Base-by-base conservation (phyloP, 2,329 filamentous ascomycete genomes). In the Diaporthe sp. region DNA sequence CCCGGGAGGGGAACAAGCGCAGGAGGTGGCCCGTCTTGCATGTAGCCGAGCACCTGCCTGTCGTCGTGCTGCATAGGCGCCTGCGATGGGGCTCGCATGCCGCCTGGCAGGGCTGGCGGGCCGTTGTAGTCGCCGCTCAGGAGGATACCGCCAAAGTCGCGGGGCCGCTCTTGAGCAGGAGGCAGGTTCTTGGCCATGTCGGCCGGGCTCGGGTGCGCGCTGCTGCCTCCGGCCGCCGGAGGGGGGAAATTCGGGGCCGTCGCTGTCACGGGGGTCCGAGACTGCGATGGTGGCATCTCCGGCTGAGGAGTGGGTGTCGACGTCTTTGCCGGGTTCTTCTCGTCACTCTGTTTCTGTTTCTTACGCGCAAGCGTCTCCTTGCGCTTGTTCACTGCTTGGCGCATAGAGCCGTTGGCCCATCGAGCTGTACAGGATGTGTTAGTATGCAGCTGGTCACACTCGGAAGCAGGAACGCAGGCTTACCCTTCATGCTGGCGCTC, bases 401-500 rank as follows among this genome's bases (percentile, higher is more conserved):
- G 85, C 90, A 92, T 92, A 69, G 89, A 89, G 25, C 90, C 90
- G 39, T 88, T 90, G 61, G 88, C 87, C 90, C 90, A 92, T 73
- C 90, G 88, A 75, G 87, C 89, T 90, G 76, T 65, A 15, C 30
- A 53, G 25, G n/a, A n/a, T n/a, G 55, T 32, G 42, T 71, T 27
- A 71, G 58, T 42, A 22, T 7, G 35, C 44, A 32, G 42, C 19
- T 25, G 32, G 6, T 19, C 32, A 17, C 5, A 10, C 2, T 27
- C 2, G 17, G 5, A 9, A 3, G 22, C 5, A 22, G 32, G 6
- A 17, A 0, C 25, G 30, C 4, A 27, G 42, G 81, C 86, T 83
- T 84, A 91, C 90, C 88, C 84, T 90, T 90, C 90, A 92, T 92
- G 3, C 89, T 91, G 25, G 86, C 86, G n/a, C 88, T 90, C 89